These are phyloP conservation scores for Cylindricascospora bacillispora DNA, from an alignment of 1,139 yeast genomes.

Conservation along the genomic window DNA sequence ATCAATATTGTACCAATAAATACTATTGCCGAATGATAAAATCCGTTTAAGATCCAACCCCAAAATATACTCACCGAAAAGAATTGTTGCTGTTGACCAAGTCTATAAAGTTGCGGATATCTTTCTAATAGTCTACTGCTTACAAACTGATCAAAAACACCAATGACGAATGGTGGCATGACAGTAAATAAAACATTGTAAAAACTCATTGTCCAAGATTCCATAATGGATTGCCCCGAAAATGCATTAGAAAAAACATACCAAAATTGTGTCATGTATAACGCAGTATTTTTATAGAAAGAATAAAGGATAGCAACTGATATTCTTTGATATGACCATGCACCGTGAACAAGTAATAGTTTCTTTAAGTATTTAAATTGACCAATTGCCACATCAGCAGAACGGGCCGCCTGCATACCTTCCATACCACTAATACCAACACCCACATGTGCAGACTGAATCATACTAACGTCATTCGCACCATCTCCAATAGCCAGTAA, in stretches of 20 bases:
- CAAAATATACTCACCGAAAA: conserved; percentile 88
- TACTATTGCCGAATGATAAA: conserved; percentile 80
- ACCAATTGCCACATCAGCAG: conserved; percentile 95
- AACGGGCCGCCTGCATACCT: conserved; percentile 98
- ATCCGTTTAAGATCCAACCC: conserved; percentile 96
- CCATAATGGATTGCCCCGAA: conserved; percentile 92
- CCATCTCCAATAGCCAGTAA: conserved; percentile 96
- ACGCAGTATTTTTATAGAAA: conserved; percentile 87
- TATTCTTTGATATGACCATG: conserved; percentile 95
- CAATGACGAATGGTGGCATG: conserved; percentile 89
- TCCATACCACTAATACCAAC: conserved; percentile 98
- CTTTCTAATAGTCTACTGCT: conserved; percentile 79
- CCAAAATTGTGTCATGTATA: conserved; percentile 98
- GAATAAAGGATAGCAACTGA: conserved; percentile 88
- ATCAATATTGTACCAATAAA: conserved; percentile 63
- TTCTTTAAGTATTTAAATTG: conserved; percentile 82
- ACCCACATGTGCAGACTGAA: conserved; percentile 98
- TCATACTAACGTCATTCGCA: conserved; percentile 97
- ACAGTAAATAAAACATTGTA: conserved; percentile 95
- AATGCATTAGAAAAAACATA: conserved; percentile 83
- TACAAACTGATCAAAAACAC: conserved; percentile 93
- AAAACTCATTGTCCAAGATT: conserved; percentile 94
- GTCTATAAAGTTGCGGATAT: conserved; percentile 83
- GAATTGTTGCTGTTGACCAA: conserved; percentile 81
- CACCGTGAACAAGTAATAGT: conserved; percentile 81